Percentiles rank a stretch among this genome's conserved stretches.
phyloP scores from a whole-genome alignment of 139 green algal genomes.

The Chlorella ohadii region DNA sequence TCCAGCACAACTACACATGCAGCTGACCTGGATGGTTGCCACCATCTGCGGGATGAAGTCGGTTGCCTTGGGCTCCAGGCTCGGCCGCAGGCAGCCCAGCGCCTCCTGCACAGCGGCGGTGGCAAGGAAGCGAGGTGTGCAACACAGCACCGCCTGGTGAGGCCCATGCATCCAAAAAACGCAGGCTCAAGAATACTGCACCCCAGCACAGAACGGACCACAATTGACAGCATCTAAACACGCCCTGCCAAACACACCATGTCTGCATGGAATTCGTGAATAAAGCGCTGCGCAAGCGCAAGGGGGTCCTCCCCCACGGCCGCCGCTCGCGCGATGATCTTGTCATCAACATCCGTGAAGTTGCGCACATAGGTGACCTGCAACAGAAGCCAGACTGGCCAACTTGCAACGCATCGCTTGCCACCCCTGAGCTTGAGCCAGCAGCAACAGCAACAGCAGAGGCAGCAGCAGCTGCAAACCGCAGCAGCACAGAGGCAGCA shows the following conservation, averaged over 20 bases:
- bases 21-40: slow-evolving; percentile 68
- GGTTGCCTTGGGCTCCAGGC: slow-evolving; percentile 90
- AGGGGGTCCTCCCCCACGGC: slow-evolving; percentile 77
- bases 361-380: slow-evolving; percentile 72
- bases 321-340: slow-evolving; percentile 94
- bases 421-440: too few species aligned
- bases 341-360: slow-evolving; percentile 96
- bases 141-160: background rate
- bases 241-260: slow-evolving; percentile 59
- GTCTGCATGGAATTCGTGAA: slow-evolving; percentile 93
- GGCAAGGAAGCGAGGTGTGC: background rate
- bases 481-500: slow-evolving; percentile 25
- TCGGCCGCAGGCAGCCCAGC: slow-evolving; percentile 88
- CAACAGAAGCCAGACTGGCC: background rate
- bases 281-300: slow-evolving; percentile 81
- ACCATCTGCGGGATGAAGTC: slow-evolving; percentile 92
- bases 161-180: too few species aligned
- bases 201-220: too few species aligned
- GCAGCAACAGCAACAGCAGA: too few species aligned
- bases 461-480: too few species aligned
- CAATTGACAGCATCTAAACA: too few species aligned
- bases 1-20: too few species aligned
- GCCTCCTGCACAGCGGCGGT: slow-evolving; percentile 23
- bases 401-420: too few species aligned
- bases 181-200: too few species aligned